Base-by-base conservation (phyloP, 768 basidiomycete species). In the Russula compacta region DNA sequence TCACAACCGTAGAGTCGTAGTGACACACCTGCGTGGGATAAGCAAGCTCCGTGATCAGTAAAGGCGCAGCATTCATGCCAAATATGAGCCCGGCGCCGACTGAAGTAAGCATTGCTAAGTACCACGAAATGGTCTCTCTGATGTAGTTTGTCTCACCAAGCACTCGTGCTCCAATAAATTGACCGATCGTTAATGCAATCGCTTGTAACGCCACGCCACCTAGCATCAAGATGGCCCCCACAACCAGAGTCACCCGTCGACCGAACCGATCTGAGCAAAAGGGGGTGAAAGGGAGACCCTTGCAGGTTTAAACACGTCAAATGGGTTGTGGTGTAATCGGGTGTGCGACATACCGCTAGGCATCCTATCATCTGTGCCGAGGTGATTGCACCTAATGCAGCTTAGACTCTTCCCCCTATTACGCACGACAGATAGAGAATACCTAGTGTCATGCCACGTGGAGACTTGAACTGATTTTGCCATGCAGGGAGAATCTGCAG, bases 401-500 rank as follows among this genome's bases (percentile, higher is more conserved):
- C 43, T 24, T 24, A 47, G 21, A 9, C 14, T 21, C 3, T 8
- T 47, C 6, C 21, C 32, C 42, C 44, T 43, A 9, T 19, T 21
- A 24, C 2, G 59, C 48, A 21, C 15, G 9, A 58, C 58, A 43
- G n/a, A 54, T 42, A n/a, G 21, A 19, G 10, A 32, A 40, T 54
- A 58, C 84, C 84, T 55, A 86, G 67, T 15, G 71, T 74, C 66
- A 74, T 78, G 3, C 82, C 81, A 44, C 73, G 65, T 3, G 87
- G 86, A 59, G 3, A 29, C 24, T 78, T 52, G 50, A 85, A 87
- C 67, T 76, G 82, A 0, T 74, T 61, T 67, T 82, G 77, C 84
- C 85, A 88, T 39, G 78, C 79, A 12, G 82, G 82, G 29, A 87
- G 72, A 60, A 86, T 83, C 70, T 87, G 85, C 33, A 89, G 74